Conservation (phyloP, 1,284 basidiomycete genomes). For the Termitomyces sp. region DNA sequence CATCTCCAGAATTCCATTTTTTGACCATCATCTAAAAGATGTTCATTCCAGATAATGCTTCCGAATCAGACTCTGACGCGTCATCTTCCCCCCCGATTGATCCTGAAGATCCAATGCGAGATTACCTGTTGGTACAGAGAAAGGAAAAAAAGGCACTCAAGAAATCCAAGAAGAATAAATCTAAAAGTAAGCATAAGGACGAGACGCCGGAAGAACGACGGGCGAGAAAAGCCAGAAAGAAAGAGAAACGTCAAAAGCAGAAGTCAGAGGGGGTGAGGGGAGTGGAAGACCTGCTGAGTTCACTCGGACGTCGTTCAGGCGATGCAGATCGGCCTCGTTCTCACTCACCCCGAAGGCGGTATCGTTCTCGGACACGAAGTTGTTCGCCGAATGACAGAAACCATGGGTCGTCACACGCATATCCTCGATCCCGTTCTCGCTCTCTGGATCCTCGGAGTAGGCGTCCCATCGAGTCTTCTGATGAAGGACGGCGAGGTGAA, state of each 20-base stretch:
- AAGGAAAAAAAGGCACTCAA: constrained; percentile 62
- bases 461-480: constrained; percentile 10
- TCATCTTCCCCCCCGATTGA: constrained; percentile 74
- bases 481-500: constrained; percentile 14
- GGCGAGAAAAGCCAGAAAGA: constrained; percentile 64
- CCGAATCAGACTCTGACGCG: constrained; percentile 58
- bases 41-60: constrained; percentile 40
- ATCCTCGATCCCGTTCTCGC: constrained; percentile 15
- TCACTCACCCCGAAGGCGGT: constrained; percentile 16
- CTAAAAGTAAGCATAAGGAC: constrained; percentile 57
- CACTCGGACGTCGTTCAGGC: constrained; percentile 30
- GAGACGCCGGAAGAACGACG: constrained; percentile 76
- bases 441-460: constrained; percentile 17
- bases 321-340: constrained; percentile 17
- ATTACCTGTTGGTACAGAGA: constrained; percentile 72
- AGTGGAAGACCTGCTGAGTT: constrained; percentile 49
- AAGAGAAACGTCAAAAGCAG: constrained; percentile 52
- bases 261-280: constrained; percentile 41
- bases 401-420: constrained; percentile 13
- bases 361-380: constrained; percentile 24
- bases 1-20: constrained; percentile 3
- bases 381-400: constrained; percentile 15
- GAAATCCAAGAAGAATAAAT: constrained; percentile 54
- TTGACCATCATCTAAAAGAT: background rate
- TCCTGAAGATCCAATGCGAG: constrained; percentile 96